Evolutionary conservation across 257 asterid genomes (phyloP).

Genomic region (Solanum chiquidenum): DNA sequence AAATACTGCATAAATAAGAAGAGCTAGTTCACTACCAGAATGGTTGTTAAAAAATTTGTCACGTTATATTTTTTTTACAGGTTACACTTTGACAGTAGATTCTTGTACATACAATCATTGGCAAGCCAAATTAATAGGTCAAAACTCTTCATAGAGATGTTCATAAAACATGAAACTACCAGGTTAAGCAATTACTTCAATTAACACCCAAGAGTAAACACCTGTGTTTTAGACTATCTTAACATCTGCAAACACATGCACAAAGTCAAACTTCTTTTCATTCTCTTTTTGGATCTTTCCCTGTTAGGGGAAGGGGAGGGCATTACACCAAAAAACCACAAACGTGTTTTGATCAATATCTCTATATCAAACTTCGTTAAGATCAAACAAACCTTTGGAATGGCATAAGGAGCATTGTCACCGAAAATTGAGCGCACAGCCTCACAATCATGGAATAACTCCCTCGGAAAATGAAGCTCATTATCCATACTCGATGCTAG

Average conservation of each 20-base stretch:
- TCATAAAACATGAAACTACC: not conserved
- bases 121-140: not conserved
- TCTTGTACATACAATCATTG: not conserved
- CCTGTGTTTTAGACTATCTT: not conserved
- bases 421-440: slow-evolving; percentile 71
- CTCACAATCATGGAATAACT: slow-evolving; percentile 68
- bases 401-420: slow-evolving; percentile 57
- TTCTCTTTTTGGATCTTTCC: not conserved
- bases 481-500: slow-evolving; percentile 40
- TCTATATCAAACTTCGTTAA: not conserved
- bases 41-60: not conserved
- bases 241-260: not conserved
- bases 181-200: not conserved
- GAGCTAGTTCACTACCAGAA: not conserved
- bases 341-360: not conserved
- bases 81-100: not conserved
- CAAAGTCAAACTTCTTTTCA: not conserved
- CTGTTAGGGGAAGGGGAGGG: not conserved
- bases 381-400: slow-evolving; percentile 59
- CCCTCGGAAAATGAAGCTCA: slow-evolving; percentile 59
- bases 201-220: not conserved
- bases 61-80: not conserved
- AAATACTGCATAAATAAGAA: not conserved
- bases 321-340: not conserved
- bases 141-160: not conserved